Conservation (phyloP, 305 asterid genomes). For the Striga hermonthica region DNA sequence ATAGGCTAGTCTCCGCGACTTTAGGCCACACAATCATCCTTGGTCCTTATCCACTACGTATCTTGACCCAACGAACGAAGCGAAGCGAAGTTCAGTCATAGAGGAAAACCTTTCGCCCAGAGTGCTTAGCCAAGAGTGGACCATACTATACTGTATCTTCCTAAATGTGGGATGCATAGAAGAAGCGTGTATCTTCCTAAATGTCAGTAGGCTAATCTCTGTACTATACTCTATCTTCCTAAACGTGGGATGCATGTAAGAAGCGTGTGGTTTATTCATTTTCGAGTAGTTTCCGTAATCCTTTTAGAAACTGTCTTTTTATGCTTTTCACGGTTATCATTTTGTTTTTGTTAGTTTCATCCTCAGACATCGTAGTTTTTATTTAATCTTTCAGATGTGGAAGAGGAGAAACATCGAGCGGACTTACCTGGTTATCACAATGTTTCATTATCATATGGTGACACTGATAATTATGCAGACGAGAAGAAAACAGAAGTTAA, state of each 20-base stretch:
- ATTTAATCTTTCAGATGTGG: conserved; percentile 41
- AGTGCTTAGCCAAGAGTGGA: too few relatives aligned
- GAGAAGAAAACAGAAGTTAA: conserved; percentile 46
- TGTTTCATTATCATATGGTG: conserved; percentile 75
- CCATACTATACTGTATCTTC: too few relatives aligned
- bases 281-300: conserved; percentile 43
- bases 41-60: too few relatives aligned
- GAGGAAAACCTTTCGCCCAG: too few relatives aligned
- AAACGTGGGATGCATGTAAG: conserved; percentile 47
- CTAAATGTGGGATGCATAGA: too few relatives aligned
- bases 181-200: conserved; percentile 18
- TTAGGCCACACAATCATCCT: too few relatives aligned
- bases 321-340: conserved; percentile 9
- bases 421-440: conserved; percentile 43
- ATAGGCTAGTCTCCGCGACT: too few relatives aligned
- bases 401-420: conserved; percentile 47
- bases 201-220: conserved; percentile 39
- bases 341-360: conserved; percentile 18
- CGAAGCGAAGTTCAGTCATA: too few relatives aligned
- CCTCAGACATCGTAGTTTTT: conserved; percentile 24
- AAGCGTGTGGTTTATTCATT: conserved; percentile 39
- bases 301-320: conserved; percentile 16
- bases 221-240: conserved; percentile 37
- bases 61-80: too few relatives aligned
- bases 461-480: conserved; percentile 42